Evolutionary conservation across 257 asterid species (phyloP).

Genomic region (Capsicum chinense): DNA sequence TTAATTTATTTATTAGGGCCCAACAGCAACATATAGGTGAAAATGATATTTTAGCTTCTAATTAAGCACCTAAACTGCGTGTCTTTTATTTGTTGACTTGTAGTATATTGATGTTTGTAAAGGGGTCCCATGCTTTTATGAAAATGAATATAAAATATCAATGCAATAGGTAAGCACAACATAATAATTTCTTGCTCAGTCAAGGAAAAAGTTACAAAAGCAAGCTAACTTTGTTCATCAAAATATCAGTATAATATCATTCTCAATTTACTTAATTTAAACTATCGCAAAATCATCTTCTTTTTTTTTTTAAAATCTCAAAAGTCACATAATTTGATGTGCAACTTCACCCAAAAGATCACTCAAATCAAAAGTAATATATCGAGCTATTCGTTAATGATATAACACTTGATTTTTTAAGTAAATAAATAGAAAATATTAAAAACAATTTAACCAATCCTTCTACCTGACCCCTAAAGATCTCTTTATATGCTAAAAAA

Average conservation of each 20-base stretch:
- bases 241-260: too few species aligned
- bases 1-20: conserved; percentile 3
- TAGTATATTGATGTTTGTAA: conserved; percentile 8
- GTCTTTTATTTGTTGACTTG: conserved; percentile 25
- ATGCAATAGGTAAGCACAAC: background rate
- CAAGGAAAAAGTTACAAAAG: background rate
- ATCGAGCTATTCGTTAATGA: background rate
- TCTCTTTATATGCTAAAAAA: background rate
- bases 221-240: background rate
- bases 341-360: background rate
- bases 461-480: background rate
- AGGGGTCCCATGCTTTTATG: background rate
- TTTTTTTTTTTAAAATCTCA: too few species aligned
- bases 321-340: background rate
- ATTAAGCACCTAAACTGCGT: conserved; percentile 20
- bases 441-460: background rate
- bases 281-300: too few species aligned
- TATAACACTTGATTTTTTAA: background rate
- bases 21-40: background rate
- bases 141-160: background rate
- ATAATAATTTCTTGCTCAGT: background rate
- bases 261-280: background rate
- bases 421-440: background rate
- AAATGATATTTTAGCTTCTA: conserved; percentile 22
- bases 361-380: background rate